phyloP scores from a whole-genome alignment of 1,139 yeast species.

The Suhomyces coccinellae region DNA sequence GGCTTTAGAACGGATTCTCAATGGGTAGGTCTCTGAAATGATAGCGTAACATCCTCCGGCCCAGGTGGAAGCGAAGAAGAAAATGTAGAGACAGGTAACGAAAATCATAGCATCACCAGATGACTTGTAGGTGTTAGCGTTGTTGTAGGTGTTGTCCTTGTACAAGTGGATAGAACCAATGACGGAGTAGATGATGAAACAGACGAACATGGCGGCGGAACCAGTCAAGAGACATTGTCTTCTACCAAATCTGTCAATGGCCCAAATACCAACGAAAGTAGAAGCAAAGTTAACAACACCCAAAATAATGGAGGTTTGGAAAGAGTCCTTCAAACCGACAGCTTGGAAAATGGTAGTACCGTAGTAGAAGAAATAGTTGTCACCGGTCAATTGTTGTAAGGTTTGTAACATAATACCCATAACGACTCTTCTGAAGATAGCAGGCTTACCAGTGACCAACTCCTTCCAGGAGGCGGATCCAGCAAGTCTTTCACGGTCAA shows the following conservation, averaged over 20 bases:
- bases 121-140: constrained; percentile 34
- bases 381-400: constrained; percentile 78
- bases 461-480: constrained; percentile 44
- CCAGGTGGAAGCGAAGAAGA: constrained; percentile 86
- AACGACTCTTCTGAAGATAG: constrained; percentile 24
- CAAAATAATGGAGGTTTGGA: constrained; percentile 67
- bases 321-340: constrained; percentile 73
- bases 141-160: constrained; percentile 41
- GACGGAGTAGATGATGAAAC: constrained; percentile 61
- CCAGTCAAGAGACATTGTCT: constrained; percentile 59
- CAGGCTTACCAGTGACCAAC: constrained; percentile 26
- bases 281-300: constrained; percentile 69
- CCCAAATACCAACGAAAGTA: constrained; percentile 67
- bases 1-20: constrained; percentile 78
- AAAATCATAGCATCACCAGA: constrained; percentile 79
- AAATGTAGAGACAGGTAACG: constrained; percentile 76
- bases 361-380: constrained; percentile 79
- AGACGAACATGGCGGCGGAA: constrained; percentile 51
- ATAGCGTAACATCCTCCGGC: constrained; percentile 83
- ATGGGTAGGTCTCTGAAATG: constrained; percentile 77
- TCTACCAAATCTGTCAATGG: constrained; percentile 72
- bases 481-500: constrained; percentile 60
- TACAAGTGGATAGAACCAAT: constrained; percentile 62
- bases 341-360: constrained; percentile 78
- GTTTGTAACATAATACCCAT: constrained; percentile 65